Evolutionary conservation across 2,329 filamentous ascomycete species (phyloP).

Genomic region (Fusarium gaditjirri): DNA sequence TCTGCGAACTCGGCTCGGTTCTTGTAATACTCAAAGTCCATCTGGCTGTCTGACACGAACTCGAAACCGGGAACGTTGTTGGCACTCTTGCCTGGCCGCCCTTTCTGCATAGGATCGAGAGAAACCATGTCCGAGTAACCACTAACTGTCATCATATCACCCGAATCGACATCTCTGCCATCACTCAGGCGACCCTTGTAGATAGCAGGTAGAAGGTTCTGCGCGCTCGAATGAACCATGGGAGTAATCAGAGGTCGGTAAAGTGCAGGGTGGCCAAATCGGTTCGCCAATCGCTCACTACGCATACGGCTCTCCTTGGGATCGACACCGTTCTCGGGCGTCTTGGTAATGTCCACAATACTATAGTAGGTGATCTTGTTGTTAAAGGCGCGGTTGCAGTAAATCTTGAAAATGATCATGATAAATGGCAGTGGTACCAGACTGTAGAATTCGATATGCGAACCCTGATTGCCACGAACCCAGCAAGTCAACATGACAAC

Average conservation of each 20-base stretch:
- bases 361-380: constrained; percentile 83
- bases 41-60: constrained; percentile 83
- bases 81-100: constrained; percentile 59
- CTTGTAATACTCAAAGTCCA: constrained; percentile 94
- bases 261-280: constrained; percentile 91
- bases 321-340: constrained; percentile 55
- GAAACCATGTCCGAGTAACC: constrained; percentile 86
- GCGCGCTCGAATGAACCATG: constrained; percentile 93
- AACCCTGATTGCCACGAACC: constrained; percentile 69
- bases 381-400: constrained; percentile 82
- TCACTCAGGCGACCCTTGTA: constrained; percentile 84
- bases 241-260: constrained; percentile 91
- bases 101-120: constrained; percentile 79
- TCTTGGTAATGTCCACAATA: constrained; percentile 65
- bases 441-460: constrained; percentile 69
- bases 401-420: constrained; percentile 85
- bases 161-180: constrained; percentile 67
- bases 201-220: constrained; percentile 85
- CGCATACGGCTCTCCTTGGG: constrained; percentile 65
- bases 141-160: constrained; percentile 67
- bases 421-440: constrained; percentile 81
- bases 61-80: constrained; percentile 78
- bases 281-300: constrained; percentile 76
- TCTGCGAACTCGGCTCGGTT: constrained; percentile 88
- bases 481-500: constrained; percentile 82